These are phyloP conservation scores for Podospora anserina DNA, from an alignment of 495 filamentous ascomycete genomes.

Conservation along the genomic window DNA sequence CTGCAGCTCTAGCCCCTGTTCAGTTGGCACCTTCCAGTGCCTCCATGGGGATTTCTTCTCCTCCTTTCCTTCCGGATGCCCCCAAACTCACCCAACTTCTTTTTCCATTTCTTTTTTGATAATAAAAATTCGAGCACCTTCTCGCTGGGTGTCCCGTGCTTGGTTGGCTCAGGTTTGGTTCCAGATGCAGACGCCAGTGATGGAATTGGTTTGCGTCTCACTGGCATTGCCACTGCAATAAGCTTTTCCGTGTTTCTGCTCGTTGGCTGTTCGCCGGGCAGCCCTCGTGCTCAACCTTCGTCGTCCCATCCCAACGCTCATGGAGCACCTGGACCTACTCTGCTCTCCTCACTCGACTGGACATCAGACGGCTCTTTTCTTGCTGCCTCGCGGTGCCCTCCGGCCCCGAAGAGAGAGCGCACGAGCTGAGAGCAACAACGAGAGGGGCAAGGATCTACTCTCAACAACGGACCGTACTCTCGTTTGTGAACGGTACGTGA, in stretches of 20 bases:
- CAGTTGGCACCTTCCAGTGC: not conserved
- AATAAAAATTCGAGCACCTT: not conserved
- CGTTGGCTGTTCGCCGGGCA: not conserved
- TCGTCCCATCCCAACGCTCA: not conserved
- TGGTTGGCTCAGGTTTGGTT: not conserved
- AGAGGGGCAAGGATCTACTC: not conserved
- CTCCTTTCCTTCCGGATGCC: not conserved
- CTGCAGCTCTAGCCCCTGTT: not conserved
- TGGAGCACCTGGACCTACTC: not conserved
- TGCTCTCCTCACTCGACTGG: not conserved
- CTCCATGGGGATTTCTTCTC: not conserved
- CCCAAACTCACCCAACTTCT: too few relatives aligned
- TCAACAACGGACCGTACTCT: not conserved
- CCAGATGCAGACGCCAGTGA: not conserved
- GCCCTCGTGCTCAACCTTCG: not conserved
- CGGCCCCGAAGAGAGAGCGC: not conserved
- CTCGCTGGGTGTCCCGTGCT: not conserved
- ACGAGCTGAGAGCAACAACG: not conserved
- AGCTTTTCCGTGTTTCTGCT: not conserved
- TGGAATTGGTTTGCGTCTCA: not conserved
- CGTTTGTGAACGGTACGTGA: not conserved
- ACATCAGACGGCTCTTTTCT: not conserved
- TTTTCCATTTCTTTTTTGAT: not conserved
- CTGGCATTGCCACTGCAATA: not conserved
- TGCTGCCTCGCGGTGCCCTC: not conserved